Conservation (phyloP, 78 protist genomes). For the Dictyostelium purpureum region DNA sequence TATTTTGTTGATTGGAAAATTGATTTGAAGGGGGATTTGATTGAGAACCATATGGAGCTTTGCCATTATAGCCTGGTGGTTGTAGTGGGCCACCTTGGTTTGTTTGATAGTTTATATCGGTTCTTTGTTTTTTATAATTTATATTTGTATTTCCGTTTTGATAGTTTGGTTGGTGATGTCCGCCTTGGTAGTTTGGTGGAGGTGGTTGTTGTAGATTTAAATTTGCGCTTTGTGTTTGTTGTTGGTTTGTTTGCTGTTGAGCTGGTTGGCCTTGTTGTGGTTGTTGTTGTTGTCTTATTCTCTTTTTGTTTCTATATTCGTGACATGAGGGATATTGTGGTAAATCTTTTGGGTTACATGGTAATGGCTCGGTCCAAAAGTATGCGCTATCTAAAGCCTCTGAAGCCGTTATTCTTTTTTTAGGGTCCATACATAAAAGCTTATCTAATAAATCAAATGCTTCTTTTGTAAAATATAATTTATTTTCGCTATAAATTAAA, state of each 20-base stretch:
- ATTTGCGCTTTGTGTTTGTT: neutral
- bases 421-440: slow-evolving; percentile 69
- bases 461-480: slow-evolving; percentile 37
- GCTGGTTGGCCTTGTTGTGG: slow-evolving; percentile 8
- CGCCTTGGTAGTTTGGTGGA: neutral
- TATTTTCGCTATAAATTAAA: neutral
- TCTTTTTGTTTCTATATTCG: slow-evolving; percentile 72
- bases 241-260: slow-evolving; percentile 32
- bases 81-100: no score
- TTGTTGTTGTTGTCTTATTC: slow-evolving; percentile 41
- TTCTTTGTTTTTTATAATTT: slow-evolving; percentile 20
- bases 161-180: neutral
- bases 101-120: neutral
- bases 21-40: neutral
- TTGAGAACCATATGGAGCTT: no score
- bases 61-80: no score
- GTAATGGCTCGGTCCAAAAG: slow-evolving; percentile 73
- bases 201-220: neutral
- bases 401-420: slow-evolving; percentile 73
- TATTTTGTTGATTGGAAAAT: neutral
- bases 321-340: slow-evolving; percentile 67
- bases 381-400: slow-evolving; percentile 75
- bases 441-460: slow-evolving; percentile 75
- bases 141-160: neutral
- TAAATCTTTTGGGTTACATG: slow-evolving; percentile 57